A percentile compares a stretch with the other conserved stretches of the same genome.
These are phyloP conservation scores for Erythrophleum fordii DNA, from an alignment of 306 rosid genomes.

Conservation along the genomic window DNA sequence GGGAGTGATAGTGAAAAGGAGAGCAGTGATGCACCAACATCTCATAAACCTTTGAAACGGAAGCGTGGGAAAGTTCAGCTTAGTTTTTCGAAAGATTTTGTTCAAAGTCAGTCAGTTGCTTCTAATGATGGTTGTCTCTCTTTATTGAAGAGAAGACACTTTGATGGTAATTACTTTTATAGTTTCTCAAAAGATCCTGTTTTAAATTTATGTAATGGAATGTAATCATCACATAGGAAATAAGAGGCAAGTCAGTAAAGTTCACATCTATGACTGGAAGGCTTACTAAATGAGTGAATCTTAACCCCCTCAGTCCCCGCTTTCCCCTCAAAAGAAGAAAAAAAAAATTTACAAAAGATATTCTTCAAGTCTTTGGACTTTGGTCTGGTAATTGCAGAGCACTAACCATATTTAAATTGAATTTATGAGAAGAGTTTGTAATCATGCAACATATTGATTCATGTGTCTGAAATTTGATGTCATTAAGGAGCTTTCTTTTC, in stretches of 20 bases:
- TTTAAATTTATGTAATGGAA: constrained; percentile 6
- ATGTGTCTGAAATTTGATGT: background rate
- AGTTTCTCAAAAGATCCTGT: background rate
- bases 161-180: constrained; percentile 55
- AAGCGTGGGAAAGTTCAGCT: constrained; percentile 58
- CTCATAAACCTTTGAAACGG: constrained; percentile 55
- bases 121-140: constrained; percentile 70
- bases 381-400: background rate
- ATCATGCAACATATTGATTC: background rate
- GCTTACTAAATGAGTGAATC: background rate
- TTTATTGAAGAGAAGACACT: constrained; percentile 55
- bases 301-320: background rate
- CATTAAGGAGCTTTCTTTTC: background rate
- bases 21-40: constrained; percentile 62
- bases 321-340: background rate
- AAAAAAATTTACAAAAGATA: background rate
- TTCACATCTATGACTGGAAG: background rate
- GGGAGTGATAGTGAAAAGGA: constrained; percentile 75
- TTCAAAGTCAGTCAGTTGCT: constrained; percentile 55
- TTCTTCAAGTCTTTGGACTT: background rate
- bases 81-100: constrained; percentile 51
- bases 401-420: background rate
- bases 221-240: background rate
- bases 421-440: background rate
- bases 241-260: background rate